A percentile compares a stretch with the other conserved stretches of the same genome.
These are phyloP conservation scores for Aspergillus sp. DNA, from an alignment of 2,329 filamentous ascomycete genomes.

Conservation along the genomic window DNA sequence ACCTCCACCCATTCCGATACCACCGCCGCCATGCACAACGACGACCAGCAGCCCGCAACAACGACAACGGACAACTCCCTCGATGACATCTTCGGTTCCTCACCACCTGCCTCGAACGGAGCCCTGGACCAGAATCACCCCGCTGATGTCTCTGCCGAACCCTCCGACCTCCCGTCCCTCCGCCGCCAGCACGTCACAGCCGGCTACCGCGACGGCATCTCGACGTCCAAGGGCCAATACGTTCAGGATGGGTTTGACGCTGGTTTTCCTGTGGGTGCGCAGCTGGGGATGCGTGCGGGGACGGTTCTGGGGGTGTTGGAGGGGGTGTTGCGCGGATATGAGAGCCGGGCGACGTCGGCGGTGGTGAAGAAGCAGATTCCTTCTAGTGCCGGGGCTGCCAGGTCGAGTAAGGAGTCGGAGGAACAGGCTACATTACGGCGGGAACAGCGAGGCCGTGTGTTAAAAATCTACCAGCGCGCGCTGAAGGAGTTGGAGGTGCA, in stretches of 20 bases:
- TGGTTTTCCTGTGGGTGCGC: constrained; percentile 75
- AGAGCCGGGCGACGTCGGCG: constrained; percentile 16
- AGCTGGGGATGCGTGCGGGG: constrained; percentile 66
- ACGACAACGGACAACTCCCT: constrained; percentile 19
- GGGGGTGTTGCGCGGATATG: constrained; percentile 47
- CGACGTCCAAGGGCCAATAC: constrained; percentile 62
- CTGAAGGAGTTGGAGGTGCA: constrained; percentile 52
- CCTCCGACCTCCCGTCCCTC: constrained; percentile 66
- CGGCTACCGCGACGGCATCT: constrained; percentile 84
- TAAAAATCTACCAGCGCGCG: constrained; percentile 39
- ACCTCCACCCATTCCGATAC: constrained; percentile 12
- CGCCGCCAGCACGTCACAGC: constrained; percentile 70
- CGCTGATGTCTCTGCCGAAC: constrained; percentile 22
- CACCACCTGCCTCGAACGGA: constrained; percentile 17
- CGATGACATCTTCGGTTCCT: constrained; percentile 38
- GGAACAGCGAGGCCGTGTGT: constrained; percentile 26
- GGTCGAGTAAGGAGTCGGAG: not conserved
- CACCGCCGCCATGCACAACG: not conserved
- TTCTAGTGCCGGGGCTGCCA: constrained; percentile 5
- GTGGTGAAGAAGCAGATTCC: constrained; percentile 20
- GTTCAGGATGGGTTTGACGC: constrained; percentile 89
- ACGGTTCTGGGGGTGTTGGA: constrained; percentile 70
- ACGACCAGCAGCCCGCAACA: not conserved
- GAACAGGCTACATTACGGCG: not conserved
- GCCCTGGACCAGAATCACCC: not conserved